Evolutionary conservation across 768 basidiomycete species (phyloP).

Genomic region (Kwoniella sp.): DNA sequence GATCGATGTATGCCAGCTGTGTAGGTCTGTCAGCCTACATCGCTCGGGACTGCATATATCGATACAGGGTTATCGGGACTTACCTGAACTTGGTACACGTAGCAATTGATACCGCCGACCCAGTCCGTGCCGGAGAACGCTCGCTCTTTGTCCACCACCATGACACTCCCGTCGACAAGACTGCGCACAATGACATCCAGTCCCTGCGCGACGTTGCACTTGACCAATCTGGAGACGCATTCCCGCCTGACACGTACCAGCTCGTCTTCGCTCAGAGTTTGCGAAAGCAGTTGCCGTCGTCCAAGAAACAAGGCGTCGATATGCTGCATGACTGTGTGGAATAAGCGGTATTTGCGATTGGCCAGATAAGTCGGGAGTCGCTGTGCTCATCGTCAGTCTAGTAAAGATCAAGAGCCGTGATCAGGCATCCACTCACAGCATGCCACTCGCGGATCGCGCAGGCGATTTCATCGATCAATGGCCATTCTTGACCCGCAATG

Average conservation of each 20-base stretch:
- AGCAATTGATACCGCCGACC: constrained; percentile 55
- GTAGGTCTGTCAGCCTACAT: too few species aligned
- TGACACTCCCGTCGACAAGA: constrained; percentile 81
- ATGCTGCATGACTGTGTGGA: constrained; percentile 77
- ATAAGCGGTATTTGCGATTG: constrained; percentile 80
- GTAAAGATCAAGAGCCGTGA: not conserved
- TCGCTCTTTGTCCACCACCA: constrained; percentile 82
- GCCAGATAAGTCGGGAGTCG: constrained; percentile 83
- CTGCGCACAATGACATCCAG: constrained; percentile 95
- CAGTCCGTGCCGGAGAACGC: constrained; percentile 46
- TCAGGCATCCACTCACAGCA: constrained; percentile 13
- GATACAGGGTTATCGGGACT: too few species aligned
- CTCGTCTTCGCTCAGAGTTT: constrained; percentile 82
- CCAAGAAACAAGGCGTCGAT: constrained; percentile 87
- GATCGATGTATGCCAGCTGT: constrained; percentile 48
- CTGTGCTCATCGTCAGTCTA: constrained; percentile 12
- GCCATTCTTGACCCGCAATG: constrained; percentile 70
- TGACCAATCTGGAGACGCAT: constrained; percentile 79
- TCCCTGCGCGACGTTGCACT: constrained; percentile 84
- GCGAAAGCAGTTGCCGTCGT: constrained; percentile 81
- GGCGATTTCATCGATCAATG: constrained; percentile 94
- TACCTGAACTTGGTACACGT: constrained; percentile 60
- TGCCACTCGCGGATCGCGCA: constrained; percentile 97
- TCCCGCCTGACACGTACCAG: constrained; percentile 73
- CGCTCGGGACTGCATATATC: too few species aligned